Evolutionary conservation across 257 asterid species (phyloP), one percentile per base, ranked within the genome.

Genomic region (Scutellaria barbata): DNA sequence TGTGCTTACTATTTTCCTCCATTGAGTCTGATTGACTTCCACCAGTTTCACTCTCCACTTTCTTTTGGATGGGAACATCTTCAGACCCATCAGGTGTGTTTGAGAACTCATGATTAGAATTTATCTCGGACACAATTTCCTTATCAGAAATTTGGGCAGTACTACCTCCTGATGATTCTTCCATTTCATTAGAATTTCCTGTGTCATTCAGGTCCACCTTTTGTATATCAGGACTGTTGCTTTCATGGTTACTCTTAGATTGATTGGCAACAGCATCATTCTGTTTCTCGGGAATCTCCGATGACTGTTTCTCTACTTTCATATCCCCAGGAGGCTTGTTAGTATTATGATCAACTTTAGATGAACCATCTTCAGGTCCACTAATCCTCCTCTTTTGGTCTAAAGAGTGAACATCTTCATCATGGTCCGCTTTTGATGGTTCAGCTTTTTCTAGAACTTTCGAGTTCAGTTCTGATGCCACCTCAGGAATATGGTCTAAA

Each of bases 241-340:
- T 68, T 41, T 30, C 79, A 63, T 46, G 69, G 56, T 78, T 69
- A 56, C 64, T 60, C 20, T 68, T 72, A 53, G 85, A 39, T 63
- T 76, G 84, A 72, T 53, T 13, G 45, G 46, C 64, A 52, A 59
- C 69, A 3, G 74, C 40, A 71, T 83, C 88, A 42, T 37, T 64
- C 51, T 88, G 70, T 74, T 79, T 68, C 55, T 72, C 78, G 16
- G 52, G 8, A 66, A 75, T 59, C 69, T 81, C 86, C 53, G 86
- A 54, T 18, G 89, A 64, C 73, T 84, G 88, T 68, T 66, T 63
- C 76, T 83, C 91, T 25, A 71, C 61, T 77, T 84, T 91, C 63
- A 57, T 62, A 74, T 52, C 78, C 63, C 45, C 83, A 59, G 75
- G 61, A 71, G 81, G 46, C 82, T 82, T 75, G 72, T 78, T 84